A percentile compares a stretch with the other conserved stretches of the same genome.
Conservation (phyloP, 2,329 filamentous ascomycete genomes). For the Arthrobotrys iridis region DNA sequence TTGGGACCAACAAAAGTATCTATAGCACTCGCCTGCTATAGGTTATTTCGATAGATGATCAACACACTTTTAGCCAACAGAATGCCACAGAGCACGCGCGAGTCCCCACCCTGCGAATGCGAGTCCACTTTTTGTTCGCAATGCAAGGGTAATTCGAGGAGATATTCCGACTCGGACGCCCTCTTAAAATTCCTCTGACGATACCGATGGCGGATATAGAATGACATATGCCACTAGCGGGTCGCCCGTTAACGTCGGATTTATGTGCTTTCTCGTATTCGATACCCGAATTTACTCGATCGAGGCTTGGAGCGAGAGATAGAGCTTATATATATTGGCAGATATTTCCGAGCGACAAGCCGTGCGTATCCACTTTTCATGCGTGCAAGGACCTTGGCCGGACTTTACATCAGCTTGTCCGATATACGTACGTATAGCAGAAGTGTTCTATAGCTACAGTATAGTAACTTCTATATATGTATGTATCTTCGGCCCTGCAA, state of each 20-base stretch:
- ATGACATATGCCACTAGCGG: conserved; percentile 14
- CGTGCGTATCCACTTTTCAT: conserved; percentile 8
- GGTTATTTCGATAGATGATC: conserved; percentile 48
- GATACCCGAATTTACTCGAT: conserved; percentile 25
- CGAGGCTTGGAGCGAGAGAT: neutral
- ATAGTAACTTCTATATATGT: neutral
- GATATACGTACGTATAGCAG: neutral
- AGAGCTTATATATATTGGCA: conserved; percentile 7
- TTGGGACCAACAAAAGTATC: neutral
- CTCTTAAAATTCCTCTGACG: neutral
- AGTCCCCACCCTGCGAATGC: conserved; percentile 16
- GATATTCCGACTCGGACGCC: conserved; percentile 38
- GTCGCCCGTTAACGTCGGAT: neutral
- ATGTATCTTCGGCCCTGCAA: neutral
- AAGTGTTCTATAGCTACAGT: neutral
- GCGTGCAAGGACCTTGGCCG: neutral
- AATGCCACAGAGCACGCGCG: conserved; percentile 12
- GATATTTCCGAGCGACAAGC: conserved; percentile 34
- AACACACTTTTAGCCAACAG: conserved; percentile 24
- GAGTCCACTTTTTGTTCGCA: neutral
- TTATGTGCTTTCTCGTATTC: conserved; percentile 18
- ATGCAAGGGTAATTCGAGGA: conserved; percentile 2
- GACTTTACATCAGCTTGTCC: neutral
- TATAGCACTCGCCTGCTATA: conserved; percentile 25
- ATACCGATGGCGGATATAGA: neutral